Evolutionary conservation across 192 early-diverging fungal species (phyloP).

Genomic region (Gamsiella multidivaricata): DNA sequence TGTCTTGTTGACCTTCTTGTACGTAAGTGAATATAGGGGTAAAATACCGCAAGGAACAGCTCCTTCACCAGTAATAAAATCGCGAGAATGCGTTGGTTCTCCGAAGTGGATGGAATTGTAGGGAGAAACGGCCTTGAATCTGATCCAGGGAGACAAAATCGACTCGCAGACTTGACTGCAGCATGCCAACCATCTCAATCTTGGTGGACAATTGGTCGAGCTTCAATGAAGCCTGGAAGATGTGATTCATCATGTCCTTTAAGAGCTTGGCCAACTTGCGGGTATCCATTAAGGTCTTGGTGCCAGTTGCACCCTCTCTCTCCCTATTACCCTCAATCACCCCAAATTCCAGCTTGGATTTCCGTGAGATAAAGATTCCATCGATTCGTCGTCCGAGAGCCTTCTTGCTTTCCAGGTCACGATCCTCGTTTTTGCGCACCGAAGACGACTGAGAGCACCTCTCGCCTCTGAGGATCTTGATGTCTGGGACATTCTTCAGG

Average conservation of each 20-base stretch:
- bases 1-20: no score
- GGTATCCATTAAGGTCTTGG: background rate
- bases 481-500: no score
- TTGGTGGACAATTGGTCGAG: background rate
- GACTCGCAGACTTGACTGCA: background rate
- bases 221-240: background rate
- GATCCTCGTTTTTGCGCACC: background rate
- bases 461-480: no score
- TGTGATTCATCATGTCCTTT: slow-evolving; percentile 1
- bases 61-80: background rate
- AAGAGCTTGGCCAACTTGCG: slow-evolving; percentile 2
- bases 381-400: slow-evolving; percentile 1
- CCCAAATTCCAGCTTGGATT: background rate
- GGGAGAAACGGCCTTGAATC: background rate
- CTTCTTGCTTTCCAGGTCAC: background rate
- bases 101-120: background rate
- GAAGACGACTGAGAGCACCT: no score
- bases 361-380: slow-evolving; percentile 1
- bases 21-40: no score
- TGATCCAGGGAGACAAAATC: background rate
- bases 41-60: no score
- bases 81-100: background rate
- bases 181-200: background rate
- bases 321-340: background rate
- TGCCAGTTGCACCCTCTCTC: background rate